Percentiles rank a stretch among this genome's conserved stretches.
phyloP scores from a whole-genome alignment of 257 asterid genomes.

The Nicotiana sylvestris region DNA sequence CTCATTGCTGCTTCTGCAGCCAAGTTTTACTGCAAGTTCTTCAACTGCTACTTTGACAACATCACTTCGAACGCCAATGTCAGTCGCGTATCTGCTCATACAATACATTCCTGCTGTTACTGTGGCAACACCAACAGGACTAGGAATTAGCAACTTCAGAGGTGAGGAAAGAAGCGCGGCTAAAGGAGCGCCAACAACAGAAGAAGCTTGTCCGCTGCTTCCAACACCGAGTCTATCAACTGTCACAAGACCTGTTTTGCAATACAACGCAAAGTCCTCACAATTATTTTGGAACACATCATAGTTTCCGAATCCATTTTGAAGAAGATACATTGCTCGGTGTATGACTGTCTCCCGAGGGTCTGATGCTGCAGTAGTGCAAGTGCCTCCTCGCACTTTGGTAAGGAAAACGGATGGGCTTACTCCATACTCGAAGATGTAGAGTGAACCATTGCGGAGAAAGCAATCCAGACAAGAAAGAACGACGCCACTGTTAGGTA shows the following conservation, averaged over 20 bases:
- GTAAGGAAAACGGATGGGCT: constrained; percentile 68
- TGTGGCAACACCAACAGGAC: constrained; percentile 71
- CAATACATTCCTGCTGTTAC: constrained; percentile 91
- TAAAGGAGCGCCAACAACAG: constrained; percentile 81
- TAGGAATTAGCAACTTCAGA: constrained; percentile 65
- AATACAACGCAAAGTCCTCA: constrained; percentile 85
- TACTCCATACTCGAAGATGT: constrained; percentile 68
- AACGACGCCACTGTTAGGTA: constrained; percentile 67
- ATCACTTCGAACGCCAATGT: constrained; percentile 75
- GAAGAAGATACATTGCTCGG: constrained; percentile 82
- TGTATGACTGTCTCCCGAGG: constrained; percentile 46
- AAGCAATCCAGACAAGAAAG: constrained; percentile 90
- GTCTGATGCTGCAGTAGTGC: constrained; percentile 81
- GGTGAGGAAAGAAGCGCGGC: constrained; percentile 90
- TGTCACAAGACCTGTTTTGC: constrained; percentile 84
- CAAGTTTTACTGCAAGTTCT: constrained; percentile 70
- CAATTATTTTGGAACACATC: constrained; percentile 84
- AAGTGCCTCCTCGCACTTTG: constrained; percentile 86
- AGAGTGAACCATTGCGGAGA: constrained; percentile 59
- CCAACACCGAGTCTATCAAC: constrained; percentile 67
- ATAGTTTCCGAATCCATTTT: constrained; percentile 77
- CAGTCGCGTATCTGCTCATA: constrained; percentile 81
- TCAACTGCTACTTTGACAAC: constrained; percentile 81
- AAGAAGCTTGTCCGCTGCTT: constrained; percentile 89
- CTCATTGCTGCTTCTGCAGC: constrained; percentile 35